Evolutionary conservation across 1,284 basidiomycete genomes (phyloP), one percentile per base, ranked within the genome.

Genomic region (Pholiota adiposa): DNA sequence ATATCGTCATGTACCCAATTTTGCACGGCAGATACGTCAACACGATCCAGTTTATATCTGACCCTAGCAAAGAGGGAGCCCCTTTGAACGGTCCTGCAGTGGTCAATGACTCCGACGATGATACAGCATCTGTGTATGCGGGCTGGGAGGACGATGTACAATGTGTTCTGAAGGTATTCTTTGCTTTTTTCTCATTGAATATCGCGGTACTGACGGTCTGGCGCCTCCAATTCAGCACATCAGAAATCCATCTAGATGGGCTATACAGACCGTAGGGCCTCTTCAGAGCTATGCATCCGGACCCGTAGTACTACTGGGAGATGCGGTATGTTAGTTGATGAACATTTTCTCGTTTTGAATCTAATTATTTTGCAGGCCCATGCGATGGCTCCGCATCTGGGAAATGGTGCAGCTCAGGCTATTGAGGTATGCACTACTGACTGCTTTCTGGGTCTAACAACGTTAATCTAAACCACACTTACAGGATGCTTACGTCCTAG

Each of bases 231-330:
- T n/a, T 31, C 16, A 74, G 76, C 72, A 73, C 56, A 75, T 81
- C 49, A 69, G 73, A 3, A 73, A 72, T n/a, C 75, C 79, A 3
- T 73, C 70, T 7, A 73, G 73, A 36, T 83, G 80, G 81, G 78
- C 76, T 0, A 72, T 82, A 3, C 77, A 81, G 60, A 72, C 76
- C 25, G 62, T 80, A 0, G 62, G 63, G 9, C 70, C 75, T 4
- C 67, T 82, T 6, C 70, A 73, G 1, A 58, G 49, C 4, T 66
- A 63, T 41, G 73, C 72, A 34, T 79, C 73, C 29, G 75, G 70
- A 0, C 64, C 68, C 0, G 73, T 82, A 7, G 74, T 75, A 4
- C 65, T 83, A 14, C 46, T 81, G 2, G 81, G 81, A 0, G 81
- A 83, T 65, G 76, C 82, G 0, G 80, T 77, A 61, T 34, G 72